These are phyloP conservation scores for Forsythia suspensa DNA, from an alignment of 257 asterid species.

Conservation along the genomic window DNA sequence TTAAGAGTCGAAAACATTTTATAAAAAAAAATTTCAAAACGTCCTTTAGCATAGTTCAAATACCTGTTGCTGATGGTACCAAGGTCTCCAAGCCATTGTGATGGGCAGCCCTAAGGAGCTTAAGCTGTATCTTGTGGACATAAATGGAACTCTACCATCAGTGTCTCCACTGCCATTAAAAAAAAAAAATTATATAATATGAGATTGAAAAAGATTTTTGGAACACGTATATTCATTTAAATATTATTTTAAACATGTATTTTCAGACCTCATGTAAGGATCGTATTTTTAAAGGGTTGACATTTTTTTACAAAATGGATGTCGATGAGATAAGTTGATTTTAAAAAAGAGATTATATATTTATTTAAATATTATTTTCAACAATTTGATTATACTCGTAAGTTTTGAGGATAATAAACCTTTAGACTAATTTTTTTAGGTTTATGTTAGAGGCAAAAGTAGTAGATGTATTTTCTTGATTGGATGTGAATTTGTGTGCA, in stretches of 20 bases:
- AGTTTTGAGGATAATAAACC: no score
- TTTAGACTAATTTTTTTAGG: no score
- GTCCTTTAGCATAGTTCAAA: neutral
- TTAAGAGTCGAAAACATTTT: neutral
- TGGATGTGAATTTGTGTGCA: neutral
- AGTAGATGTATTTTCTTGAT: no score
- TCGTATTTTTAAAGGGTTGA: no score
- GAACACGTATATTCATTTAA: no score
- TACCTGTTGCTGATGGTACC: slow-evolving; percentile 94
- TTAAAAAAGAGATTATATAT: no score
- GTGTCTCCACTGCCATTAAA: slow-evolving; percentile 72
- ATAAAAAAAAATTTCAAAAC: no score
- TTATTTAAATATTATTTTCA: no score
- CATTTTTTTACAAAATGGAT: neutral
- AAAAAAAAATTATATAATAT: neutral
- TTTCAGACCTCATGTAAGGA: neutral
- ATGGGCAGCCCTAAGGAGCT: slow-evolving; percentile 67
- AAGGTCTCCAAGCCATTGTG: slow-evolving; percentile 77
- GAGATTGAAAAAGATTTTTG: neutral
- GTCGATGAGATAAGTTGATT: no score
- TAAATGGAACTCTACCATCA: slow-evolving; percentile 84
- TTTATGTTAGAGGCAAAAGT: no score
- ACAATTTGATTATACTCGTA: no score
- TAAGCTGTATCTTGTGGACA: slow-evolving; percentile 84
- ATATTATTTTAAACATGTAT: no score